Evolutionary conservation across 1,284 basidiomycete species (phyloP), one percentile per base, ranked within the genome.

Genomic region (Ustilago crameri): DNA sequence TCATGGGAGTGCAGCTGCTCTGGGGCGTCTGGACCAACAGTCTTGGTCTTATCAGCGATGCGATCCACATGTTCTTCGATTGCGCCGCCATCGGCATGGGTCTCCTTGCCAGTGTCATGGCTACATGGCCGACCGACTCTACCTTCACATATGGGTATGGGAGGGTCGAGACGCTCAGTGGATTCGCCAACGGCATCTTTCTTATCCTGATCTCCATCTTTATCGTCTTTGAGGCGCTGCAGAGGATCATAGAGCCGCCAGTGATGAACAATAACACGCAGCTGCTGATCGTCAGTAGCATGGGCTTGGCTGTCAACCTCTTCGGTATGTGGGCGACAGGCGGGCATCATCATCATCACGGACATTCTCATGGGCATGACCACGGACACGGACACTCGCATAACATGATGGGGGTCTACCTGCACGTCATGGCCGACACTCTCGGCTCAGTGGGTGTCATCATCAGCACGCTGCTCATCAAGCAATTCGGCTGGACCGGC

Each of bases 271-370:
- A 95, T 80, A 98, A 94, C 8, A 91, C 88, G 64, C 95, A 98
- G 81, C 86, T 99, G 2, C 85, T 99, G 30, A 87, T 97, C 1
- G 92, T 99, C 46, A 95, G 92, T 74, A 88, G 89, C 2, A 85
- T 97, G 35, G 96, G 96, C 2, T 85, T 99, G 10, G 91, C 86
- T 1, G 95, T 99, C 58, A 99, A 99, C 83, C 84, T 99, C 27
- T 98, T 98, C 78, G 96, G 96, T 30, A 97, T 99, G 95, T 94
- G 95, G 84, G 96, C 96, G 0, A 99, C 96, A 87, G 96, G 96
- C 8, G 78, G 73, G 7, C 75, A 82, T 40, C 75, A 77, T 50
- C 74, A 81, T 22, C 75, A 86, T 51, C 82, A 84, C 50, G 61
- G 75, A 37, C 80, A 83, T 18, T 70, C 62, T 10, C 81, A 79